Conservation (phyloP, 2,329 filamentous ascomycete species). For the Paecilomyces sp. region DNA sequence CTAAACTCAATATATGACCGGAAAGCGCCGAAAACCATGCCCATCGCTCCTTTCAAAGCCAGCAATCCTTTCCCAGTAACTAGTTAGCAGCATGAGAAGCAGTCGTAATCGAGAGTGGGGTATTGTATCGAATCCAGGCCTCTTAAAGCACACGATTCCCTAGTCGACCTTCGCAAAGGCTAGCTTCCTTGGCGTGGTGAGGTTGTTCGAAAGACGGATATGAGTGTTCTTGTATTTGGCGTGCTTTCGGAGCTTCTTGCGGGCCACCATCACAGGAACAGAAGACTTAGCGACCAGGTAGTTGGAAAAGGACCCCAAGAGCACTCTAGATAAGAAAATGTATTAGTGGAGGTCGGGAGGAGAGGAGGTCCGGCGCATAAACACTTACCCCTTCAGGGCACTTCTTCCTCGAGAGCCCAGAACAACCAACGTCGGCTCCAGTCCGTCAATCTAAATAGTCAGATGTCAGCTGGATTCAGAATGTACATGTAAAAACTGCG, state of each 20-base stretch:
- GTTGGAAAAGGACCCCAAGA: constrained; percentile 93
- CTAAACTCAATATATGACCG: background rate
- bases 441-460: constrained; percentile 65
- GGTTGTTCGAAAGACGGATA: constrained; percentile 72
- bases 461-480: background rate
- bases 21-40: background rate
- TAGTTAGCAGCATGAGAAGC: background rate
- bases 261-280: constrained; percentile 94
- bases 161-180: constrained; percentile 70
- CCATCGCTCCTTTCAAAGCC: background rate
- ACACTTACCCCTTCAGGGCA: constrained; percentile 77
- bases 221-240: constrained; percentile 68
- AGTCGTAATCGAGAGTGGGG: background rate
- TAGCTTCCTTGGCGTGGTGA: constrained; percentile 62
- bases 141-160: background rate
- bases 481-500: background rate
- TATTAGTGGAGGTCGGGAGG: background rate
- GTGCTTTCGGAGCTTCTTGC: constrained; percentile 83
- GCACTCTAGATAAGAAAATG: constrained; percentile 55
- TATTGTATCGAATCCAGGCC: background rate
- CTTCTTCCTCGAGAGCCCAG: constrained; percentile 86
- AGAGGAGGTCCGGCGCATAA: background rate
- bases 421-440: constrained; percentile 87
- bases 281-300: constrained; percentile 96
- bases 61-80: background rate